Evolutionary conservation across 495 filamentous ascomycete genomes (phyloP).

Genomic region (Neurospora sp.): DNA sequence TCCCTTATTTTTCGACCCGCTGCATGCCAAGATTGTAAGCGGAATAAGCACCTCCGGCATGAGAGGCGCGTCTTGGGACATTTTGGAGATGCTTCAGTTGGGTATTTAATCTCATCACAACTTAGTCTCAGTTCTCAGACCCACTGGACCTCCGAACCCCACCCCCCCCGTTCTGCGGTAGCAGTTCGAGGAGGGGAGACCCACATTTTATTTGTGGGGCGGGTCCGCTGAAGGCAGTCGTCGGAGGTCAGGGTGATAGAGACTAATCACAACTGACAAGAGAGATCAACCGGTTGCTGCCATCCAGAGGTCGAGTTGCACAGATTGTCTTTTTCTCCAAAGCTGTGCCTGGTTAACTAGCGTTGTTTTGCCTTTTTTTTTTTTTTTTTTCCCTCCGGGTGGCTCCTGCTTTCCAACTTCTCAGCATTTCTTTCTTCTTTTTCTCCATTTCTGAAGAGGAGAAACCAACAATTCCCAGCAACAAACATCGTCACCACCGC

Average conservation of each 20-base stretch:
- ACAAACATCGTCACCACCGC: not conserved
- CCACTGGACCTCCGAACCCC: too few relatives aligned
- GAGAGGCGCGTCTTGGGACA: not conserved
- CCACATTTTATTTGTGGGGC: too few relatives aligned
- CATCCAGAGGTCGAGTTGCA: not conserved
- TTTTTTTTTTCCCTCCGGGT: not conserved
- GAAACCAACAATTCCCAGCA: not conserved
- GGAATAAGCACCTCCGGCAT: not conserved
- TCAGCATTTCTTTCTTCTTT: not conserved
- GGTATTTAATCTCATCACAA: not conserved
- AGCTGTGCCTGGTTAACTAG: not conserved
- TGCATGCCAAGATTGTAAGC: too few relatives aligned
- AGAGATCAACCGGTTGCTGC: not conserved
- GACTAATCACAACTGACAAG: too few relatives aligned
- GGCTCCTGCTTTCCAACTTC: not conserved
- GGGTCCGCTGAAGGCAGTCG: too few relatives aligned
- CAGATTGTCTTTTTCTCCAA: not conserved
- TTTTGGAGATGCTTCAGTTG: not conserved
- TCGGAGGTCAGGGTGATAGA: too few relatives aligned
- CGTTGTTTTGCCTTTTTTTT: not conserved
- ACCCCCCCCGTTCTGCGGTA: too few relatives aligned
- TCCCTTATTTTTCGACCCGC: too few relatives aligned
- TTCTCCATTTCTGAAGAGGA: not conserved
- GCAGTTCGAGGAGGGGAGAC: too few relatives aligned
- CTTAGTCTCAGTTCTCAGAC: too few relatives aligned